Conservation (phyloP, 306 rosid species). For the Psophocarpus tetragonolobus region DNA sequence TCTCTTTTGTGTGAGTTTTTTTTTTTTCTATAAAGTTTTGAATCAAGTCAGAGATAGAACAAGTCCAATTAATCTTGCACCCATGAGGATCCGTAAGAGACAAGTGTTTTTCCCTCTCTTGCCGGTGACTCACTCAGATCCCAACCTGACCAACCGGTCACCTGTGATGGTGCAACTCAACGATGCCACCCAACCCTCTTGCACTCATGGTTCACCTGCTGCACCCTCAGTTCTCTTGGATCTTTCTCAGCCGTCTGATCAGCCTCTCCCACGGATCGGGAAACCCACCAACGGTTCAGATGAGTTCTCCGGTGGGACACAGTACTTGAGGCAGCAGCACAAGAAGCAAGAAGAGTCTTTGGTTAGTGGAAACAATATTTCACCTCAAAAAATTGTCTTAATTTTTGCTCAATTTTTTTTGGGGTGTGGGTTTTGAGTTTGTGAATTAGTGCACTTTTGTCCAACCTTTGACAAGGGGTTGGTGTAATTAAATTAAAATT, state of each 20-base stretch:
- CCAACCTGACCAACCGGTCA: slow-evolving; percentile 59
- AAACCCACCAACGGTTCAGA: slow-evolving; percentile 36
- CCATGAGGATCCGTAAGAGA: slow-evolving; percentile 88
- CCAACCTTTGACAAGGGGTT: slow-evolving; percentile 30
- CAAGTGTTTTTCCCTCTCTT: slow-evolving; percentile 58
- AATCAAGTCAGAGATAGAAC: slow-evolving; percentile 6
- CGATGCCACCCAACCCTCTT: slow-evolving; percentile 30
- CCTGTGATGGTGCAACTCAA: slow-evolving; percentile 68
- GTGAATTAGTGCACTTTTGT: slow-evolving; percentile 57
- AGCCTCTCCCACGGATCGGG: slow-evolving; percentile 43
- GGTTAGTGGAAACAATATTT: slow-evolving; percentile 54
- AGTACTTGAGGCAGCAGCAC: background rate
- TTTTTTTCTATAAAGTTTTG: background rate
- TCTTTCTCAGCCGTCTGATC: slow-evolving; percentile 55
- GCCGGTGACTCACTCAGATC: slow-evolving; percentile 72
- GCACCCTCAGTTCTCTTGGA: slow-evolving; percentile 18
- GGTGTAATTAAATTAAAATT: slow-evolving; percentile 14
- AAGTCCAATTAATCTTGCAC: slow-evolving; percentile 29
- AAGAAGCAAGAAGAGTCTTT: slow-evolving; percentile 23
- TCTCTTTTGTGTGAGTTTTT: slow-evolving; percentile 34
- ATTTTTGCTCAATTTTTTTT: slow-evolving; percentile 5
- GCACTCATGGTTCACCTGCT: slow-evolving; percentile 15
- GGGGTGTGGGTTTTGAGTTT: slow-evolving; percentile 5
- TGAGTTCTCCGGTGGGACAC: slow-evolving; percentile 29
- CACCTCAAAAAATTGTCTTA: background rate